phyloP scores from a whole-genome alignment of 1,284 basidiomycete genomes.

The Malassezia equina region DNA sequence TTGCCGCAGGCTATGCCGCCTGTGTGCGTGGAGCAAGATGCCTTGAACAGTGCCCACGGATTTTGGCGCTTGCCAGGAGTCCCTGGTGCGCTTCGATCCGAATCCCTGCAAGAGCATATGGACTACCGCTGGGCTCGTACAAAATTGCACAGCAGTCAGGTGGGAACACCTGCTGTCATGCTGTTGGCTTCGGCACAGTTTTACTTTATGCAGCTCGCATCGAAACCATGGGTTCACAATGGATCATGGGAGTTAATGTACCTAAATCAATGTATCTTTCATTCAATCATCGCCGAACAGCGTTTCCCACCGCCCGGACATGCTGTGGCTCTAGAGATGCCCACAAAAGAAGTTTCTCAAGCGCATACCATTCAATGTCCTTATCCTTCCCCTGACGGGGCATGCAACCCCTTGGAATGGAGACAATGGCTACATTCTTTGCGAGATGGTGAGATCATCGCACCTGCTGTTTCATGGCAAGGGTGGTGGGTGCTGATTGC shows the following conservation, averaged over 20 bases:
- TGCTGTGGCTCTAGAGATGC: not conserved
- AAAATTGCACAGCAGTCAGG: conserved; percentile 24
- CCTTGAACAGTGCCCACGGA: conserved; percentile 21
- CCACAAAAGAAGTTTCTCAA: conserved; percentile 12
- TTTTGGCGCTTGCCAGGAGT: conserved; percentile 35
- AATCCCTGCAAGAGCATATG: conserved; percentile 28
- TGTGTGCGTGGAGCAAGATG: conserved; percentile 28
- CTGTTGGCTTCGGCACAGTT: conserved; percentile 25
- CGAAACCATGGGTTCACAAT: conserved; percentile 22
- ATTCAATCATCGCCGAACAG: conserved; percentile 26
- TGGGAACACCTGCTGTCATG: conserved; percentile 28
- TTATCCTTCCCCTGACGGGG: conserved; percentile 26
- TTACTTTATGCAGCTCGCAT: conserved; percentile 24
- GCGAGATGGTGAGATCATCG: conserved; percentile 31
- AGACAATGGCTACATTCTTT: conserved; percentile 28
- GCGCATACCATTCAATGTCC: conserved; percentile 22
- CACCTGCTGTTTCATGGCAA: conserved; percentile 38
- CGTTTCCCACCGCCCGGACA: conserved; percentile 36
- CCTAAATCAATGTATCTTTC: conserved; percentile 40
- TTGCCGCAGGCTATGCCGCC: not conserved
- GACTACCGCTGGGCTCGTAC: conserved; percentile 41
- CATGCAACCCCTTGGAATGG: conserved; percentile 31
- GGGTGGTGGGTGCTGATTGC: conserved; percentile 46
- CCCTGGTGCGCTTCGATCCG: conserved; percentile 30
- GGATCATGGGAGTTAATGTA: conserved; percentile 46